Conservation (phyloP, 2,329 filamentous ascomycete genomes). For the Fusarium chlamydosporum region DNA sequence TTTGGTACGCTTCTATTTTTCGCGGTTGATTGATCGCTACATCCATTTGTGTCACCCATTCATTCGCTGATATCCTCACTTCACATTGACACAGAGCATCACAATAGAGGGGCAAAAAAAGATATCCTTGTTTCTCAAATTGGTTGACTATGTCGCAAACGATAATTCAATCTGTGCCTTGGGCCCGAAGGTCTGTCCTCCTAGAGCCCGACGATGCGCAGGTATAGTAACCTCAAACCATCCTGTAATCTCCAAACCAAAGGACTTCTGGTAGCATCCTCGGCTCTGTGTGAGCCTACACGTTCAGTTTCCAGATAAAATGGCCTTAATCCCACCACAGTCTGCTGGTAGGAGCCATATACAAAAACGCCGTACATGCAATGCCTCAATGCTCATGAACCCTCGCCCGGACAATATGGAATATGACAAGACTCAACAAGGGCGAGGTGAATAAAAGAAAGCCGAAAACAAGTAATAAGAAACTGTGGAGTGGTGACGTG, state of each 20-base stretch:
- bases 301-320: conserved; percentile 38
- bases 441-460: conserved; percentile 39
- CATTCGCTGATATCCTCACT: not conserved
- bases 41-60: not conserved
- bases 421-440: conserved; percentile 33
- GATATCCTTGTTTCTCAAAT: conserved; percentile 26
- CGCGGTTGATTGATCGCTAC: not conserved
- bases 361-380: conserved; percentile 53
- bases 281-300: not conserved
- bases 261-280: not conserved
- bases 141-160: conserved; percentile 1
- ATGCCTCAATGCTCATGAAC: conserved; percentile 42
- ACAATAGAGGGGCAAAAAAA: not conserved
- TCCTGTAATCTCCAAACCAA: conserved; percentile 16
- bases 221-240: conserved; percentile 7
- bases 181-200: conserved; percentile 42
- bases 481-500: conserved; percentile 57
- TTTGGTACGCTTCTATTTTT: not conserved
- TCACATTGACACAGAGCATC: not conserved
- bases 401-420: conserved; percentile 37
- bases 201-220: conserved; percentile 9
- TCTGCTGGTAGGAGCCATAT: conserved; percentile 38
- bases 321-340: conserved; percentile 12
- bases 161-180: conserved; percentile 26
- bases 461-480: conserved; percentile 41